These are phyloP conservation scores for Phytophthora fragariae DNA, from an alignment of 352 stramenopile species.

Conservation along the genomic window DNA sequence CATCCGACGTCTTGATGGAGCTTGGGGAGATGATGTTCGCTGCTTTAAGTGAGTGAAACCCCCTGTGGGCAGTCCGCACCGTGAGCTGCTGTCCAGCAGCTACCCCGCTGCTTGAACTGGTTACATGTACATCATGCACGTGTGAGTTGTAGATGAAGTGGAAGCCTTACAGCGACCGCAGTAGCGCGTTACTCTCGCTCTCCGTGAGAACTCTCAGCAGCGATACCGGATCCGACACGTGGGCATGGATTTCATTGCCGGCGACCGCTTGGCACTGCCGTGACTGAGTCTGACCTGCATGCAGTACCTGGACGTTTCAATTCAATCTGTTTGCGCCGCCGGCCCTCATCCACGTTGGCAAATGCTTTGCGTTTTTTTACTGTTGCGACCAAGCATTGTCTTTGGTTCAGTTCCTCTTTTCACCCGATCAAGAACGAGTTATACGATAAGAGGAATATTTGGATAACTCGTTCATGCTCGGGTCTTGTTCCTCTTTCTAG, in stretches of 20 bases:
- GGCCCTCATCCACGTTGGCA: constrained; percentile 9
- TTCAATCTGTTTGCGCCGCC: constrained; percentile 14
- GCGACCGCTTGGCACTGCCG: constrained; percentile 30
- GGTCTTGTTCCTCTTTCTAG: no score
- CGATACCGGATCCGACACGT: constrained; percentile 16
- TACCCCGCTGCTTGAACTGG: neutral
- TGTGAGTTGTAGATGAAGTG: constrained; percentile 46
- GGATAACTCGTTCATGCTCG: no score
- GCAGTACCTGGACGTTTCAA: constrained; percentile 15
- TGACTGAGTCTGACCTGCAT: neutral
- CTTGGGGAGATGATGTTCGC: constrained; percentile 1
- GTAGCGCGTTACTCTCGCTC: constrained; percentile 38
- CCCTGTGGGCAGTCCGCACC: constrained; percentile 39
- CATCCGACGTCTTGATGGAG: neutral
- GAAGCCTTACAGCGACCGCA: constrained; percentile 22
- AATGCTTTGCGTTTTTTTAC: no score
- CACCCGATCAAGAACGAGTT: no score
- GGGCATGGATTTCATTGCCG: constrained; percentile 21
- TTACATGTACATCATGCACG: constrained; percentile 19
- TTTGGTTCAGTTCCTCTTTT: neutral
- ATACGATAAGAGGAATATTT: no score
- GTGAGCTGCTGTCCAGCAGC: constrained; percentile 28
- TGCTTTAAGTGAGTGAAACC: constrained; percentile 23
- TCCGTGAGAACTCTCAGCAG: constrained; percentile 36
- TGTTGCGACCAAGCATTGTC: neutral